Base-by-base conservation (phyloP, 163 green algal genomes). In the Chlorella variabilis region DNA sequence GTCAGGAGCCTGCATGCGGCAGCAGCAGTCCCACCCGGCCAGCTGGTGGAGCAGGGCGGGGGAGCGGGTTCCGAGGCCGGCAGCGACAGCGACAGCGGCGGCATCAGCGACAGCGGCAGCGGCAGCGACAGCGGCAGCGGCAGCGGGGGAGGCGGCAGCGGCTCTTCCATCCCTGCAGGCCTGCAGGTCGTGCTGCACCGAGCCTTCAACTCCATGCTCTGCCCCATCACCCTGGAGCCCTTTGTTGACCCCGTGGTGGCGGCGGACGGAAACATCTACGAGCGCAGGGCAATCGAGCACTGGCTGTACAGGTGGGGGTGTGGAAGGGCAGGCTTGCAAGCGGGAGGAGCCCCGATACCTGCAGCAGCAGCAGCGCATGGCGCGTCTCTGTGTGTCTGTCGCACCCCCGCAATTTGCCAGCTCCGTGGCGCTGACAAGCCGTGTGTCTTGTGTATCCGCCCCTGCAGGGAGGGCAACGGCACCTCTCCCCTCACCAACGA, bases 231-330 rank as follows among this genome's bases (percentile, higher is more conserved):
- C 2, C 18, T 65, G 48, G 48, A 77, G 48, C 48, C 70, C 1
- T 77, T 77, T 49, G 20, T 8, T 4, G 70, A 77, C 2, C 70
- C 70, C 2, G 70, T 77, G 31, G 70, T 77, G 70, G 70, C 70
- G 7, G 70, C 70, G 2, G 70, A 65, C n/a, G 70, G 48, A 8
- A 31, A 38, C 7, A 34, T 51, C 7, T 77, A 77, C 20, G 70
- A 76, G 68, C 68, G 68, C 13, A n/a, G 20, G 4, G 68, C 68
- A 0, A 76, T 76, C 13, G 68, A 76, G 68, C n/a, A 41, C 29
- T 76, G 68, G 68, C 29, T 76, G n/a, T 76, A 76, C 39, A 67
- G 59, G 59, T 67, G n/a, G n/a, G n/a, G n/a, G 59, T 20, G 59
- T 36, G 27, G 59, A 27, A 27, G 5, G n/a, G 59, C 20, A 4